Evolutionary conservation across 2,329 filamentous ascomycete species (phyloP).

Genomic region (Eutypella sp.): DNA sequence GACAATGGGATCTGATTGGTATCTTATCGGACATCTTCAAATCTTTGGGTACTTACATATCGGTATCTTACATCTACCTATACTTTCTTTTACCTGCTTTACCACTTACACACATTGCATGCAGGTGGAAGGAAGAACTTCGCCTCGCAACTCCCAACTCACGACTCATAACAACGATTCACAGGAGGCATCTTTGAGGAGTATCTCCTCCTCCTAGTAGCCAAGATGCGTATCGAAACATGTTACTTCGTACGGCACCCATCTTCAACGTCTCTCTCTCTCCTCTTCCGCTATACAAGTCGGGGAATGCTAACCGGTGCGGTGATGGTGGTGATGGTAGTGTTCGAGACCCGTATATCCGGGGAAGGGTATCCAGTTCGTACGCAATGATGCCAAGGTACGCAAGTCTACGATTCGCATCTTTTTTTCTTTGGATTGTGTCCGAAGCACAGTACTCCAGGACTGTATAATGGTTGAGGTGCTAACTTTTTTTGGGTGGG

Average conservation of each 20-base stretch:
- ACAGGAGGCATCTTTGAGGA: neutral
- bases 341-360: neutral
- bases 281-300: neutral
- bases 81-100: too few relatives aligned
- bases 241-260: slow-evolving; percentile 1
- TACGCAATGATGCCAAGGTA: neutral
- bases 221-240: neutral
- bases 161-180: too few relatives aligned
- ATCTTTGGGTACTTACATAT: too few relatives aligned
- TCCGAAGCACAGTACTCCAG: neutral
- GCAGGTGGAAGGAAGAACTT: too few relatives aligned
- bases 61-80: too few relatives aligned
- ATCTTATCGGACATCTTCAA: too few relatives aligned
- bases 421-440: neutral
- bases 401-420: neutral
- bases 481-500: slow-evolving; percentile 39
- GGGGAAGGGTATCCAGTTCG: neutral
- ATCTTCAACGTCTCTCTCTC: too few relatives aligned
- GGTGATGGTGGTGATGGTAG: neutral
- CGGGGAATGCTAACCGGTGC: neutral
- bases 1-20: too few relatives aligned
- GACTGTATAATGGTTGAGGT: neutral
- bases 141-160: neutral
- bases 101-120: too few relatives aligned
- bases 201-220: neutral